These are phyloP conservation scores for Huntiella moniliformis DNA, from an alignment of 2,329 filamentous ascomycete genomes.

Conservation along the genomic window DNA sequence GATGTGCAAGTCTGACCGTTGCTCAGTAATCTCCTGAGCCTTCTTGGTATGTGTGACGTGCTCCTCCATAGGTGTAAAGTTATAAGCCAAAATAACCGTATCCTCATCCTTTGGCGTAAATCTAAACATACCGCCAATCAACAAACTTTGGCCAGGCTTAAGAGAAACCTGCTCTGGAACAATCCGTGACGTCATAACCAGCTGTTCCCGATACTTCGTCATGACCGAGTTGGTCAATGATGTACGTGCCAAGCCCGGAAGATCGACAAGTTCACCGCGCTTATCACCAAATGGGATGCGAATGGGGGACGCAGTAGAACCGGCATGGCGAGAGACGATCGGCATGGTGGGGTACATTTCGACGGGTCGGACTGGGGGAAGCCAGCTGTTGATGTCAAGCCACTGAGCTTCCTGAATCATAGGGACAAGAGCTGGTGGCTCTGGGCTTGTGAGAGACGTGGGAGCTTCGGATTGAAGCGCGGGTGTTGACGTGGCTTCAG, in stretches of 20 bases:
- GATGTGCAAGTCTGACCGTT: slow-evolving; percentile 38
- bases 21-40: slow-evolving; percentile 52
- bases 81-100: slow-evolving; percentile 56
- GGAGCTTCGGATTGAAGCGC: not conserved
- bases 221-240: slow-evolving; percentile 53
- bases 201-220: slow-evolving; percentile 41
- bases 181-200: slow-evolving; percentile 65
- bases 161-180: slow-evolving; percentile 55
- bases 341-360: slow-evolving; percentile 69
- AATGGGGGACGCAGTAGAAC: slow-evolving; percentile 89
- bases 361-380: slow-evolving; percentile 59
- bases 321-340: slow-evolving; percentile 66
- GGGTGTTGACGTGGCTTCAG: not conserved
- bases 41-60: slow-evolving; percentile 70
- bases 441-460: not conserved
- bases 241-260: slow-evolving; percentile 66
- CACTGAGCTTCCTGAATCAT: slow-evolving; percentile 14
- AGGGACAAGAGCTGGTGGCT: not conserved
- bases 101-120: slow-evolving; percentile 55
- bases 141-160: slow-evolving; percentile 58
- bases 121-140: slow-evolving; percentile 71
- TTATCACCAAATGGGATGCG: slow-evolving; percentile 75
- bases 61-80: slow-evolving; percentile 60
- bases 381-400: slow-evolving; percentile 33
- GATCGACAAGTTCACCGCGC: slow-evolving; percentile 78